These are phyloP conservation scores for Fusarium palustre DNA, from an alignment of 2,329 filamentous ascomycete species.

Conservation along the genomic window DNA sequence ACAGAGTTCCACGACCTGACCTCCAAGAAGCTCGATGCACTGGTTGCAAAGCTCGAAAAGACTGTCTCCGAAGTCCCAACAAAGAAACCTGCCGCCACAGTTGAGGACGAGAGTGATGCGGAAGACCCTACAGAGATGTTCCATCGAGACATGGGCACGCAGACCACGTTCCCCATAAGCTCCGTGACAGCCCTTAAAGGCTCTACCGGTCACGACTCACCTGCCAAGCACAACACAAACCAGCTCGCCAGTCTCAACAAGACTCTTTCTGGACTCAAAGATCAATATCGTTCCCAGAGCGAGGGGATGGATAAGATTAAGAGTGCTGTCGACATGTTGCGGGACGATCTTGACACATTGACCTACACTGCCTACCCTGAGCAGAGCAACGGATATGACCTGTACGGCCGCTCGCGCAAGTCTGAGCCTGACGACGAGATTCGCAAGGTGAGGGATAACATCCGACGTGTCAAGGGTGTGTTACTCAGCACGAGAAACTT, in stretches of 20 bases:
- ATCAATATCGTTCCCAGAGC: constrained; percentile 58
- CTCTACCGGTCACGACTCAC: constrained; percentile 40
- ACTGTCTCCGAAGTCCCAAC: constrained; percentile 71
- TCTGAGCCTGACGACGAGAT: constrained; percentile 76
- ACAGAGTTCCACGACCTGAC: constrained; percentile 64
- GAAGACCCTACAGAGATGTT: constrained; percentile 82
- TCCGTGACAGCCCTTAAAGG: constrained; percentile 27
- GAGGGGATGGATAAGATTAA: constrained; percentile 64
- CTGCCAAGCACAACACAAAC: constrained; percentile 55
- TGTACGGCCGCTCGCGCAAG: constrained; percentile 59
- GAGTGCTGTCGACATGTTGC: constrained; percentile 67
- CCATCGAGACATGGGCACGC: constrained; percentile 82
- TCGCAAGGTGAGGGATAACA: constrained; percentile 77
- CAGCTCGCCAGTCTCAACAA: constrained; percentile 58
- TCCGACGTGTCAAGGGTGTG: constrained; percentile 82
- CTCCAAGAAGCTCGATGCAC: constrained; percentile 57
- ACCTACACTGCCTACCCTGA: constrained; percentile 58
- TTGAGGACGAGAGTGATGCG: constrained; percentile 58
- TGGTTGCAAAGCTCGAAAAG: constrained; percentile 65
- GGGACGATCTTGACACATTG: constrained; percentile 73
- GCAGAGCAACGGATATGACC: constrained; percentile 54
- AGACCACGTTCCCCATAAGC: constrained; percentile 67
- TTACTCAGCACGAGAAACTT: constrained; percentile 81
- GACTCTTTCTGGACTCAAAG: constrained; percentile 57
- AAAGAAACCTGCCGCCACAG: constrained; percentile 36